A percentile compares a stretch with the other conserved stretches of the same genome.
phyloP scores from a whole-genome alignment of 305 asterid genomes.

The Fraxinus paxiana region DNA sequence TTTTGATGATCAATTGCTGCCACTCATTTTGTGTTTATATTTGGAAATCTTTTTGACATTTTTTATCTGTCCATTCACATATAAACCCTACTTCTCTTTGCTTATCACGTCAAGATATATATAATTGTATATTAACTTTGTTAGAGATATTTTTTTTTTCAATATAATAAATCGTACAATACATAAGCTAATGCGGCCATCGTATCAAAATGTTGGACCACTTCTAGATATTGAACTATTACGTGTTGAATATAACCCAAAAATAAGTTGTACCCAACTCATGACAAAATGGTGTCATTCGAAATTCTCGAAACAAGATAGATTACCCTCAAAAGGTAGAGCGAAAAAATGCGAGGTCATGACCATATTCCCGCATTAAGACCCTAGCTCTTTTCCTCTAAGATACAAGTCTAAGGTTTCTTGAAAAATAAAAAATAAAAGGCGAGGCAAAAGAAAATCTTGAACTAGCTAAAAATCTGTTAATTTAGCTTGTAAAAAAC shows the following conservation, averaged over 20 bases:
- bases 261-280: not conserved
- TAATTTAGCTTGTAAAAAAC: no score
- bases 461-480: no score
- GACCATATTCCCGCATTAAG: no score
- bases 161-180: no score
- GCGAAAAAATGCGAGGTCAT: no score
- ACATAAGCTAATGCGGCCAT: not conserved
- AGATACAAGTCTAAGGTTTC: no score
- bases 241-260: not conserved
- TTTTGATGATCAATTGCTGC: not conserved
- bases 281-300: not conserved
- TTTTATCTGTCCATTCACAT: not conserved
- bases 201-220: not conserved
- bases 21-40: not conserved
- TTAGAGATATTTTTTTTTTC: not conserved
- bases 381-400: no score
- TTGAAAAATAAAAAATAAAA: no score
- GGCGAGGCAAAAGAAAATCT: no score
- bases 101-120: not conserved
- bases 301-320: not conserved
- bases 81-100: not conserved
- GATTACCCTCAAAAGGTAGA: no score
- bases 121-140: not conserved
- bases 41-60: not conserved
- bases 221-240: not conserved